Conservation (phyloP, 495 filamentous ascomycete species). For the Trichoderma gamsii region DNA sequence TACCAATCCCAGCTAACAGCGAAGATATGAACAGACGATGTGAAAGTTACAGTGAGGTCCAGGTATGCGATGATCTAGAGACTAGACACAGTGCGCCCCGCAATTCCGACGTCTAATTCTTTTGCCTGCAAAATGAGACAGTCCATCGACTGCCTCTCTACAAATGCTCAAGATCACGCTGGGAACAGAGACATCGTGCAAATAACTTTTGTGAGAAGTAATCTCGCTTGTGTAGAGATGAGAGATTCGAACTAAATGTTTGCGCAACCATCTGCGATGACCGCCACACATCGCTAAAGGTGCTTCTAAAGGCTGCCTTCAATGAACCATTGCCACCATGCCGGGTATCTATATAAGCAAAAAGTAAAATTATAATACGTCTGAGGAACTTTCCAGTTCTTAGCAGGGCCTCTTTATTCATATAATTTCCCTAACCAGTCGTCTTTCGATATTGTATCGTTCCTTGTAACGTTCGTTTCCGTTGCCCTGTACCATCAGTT, state of each 20-base stretch:
- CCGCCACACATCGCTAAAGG: neutral
- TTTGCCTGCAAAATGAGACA: too few relatives aligned
- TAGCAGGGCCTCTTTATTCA: too few relatives aligned
- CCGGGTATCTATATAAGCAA: neutral
- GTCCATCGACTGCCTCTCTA: too few relatives aligned
- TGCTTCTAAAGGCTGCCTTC: neutral
- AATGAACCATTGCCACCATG: neutral
- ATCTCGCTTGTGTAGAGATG: neutral
- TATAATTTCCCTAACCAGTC: too few relatives aligned
- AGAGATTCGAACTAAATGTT: neutral
- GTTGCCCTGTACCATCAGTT: neutral
- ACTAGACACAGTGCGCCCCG: slow-evolving; percentile 8
- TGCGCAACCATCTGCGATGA: neutral
- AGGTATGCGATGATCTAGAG: neutral
- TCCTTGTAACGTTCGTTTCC: too few relatives aligned
- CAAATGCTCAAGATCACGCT: neutral
- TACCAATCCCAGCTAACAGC: neutral
- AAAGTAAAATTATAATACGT: neutral
- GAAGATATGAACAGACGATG: neutral
- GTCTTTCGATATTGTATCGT: too few relatives aligned
- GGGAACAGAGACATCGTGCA: neutral
- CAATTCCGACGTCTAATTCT: neutral
- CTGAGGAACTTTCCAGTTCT: too few relatives aligned
- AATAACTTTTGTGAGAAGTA: neutral
- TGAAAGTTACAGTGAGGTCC: neutral